Conservation (phyloP, 2,329 filamentous ascomycete species). For the Domatiomyces catenatus region DNA sequence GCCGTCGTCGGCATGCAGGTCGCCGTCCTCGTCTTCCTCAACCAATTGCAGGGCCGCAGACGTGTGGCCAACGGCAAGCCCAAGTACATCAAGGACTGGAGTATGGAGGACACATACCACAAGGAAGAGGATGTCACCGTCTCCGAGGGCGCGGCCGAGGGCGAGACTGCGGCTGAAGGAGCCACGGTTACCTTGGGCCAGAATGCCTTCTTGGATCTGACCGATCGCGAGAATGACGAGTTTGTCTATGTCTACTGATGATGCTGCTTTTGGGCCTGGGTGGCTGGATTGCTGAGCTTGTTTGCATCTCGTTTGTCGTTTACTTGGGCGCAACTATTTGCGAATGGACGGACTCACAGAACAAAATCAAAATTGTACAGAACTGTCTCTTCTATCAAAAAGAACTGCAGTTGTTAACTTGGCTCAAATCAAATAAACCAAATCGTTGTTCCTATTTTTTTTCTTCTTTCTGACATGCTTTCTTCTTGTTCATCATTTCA, state of each 20-base stretch:
- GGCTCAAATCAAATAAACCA: no score
- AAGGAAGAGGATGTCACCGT: slow-evolving; percentile 1
- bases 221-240: slow-evolving; percentile 52
- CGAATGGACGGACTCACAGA: no score
- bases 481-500: no score
- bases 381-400: no score
- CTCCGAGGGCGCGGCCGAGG: slow-evolving; percentile 21
- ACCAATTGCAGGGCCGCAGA: slow-evolving; percentile 40
- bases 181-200: slow-evolving; percentile 14
- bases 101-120: slow-evolving; percentile 41
- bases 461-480: no score
- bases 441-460: no score
- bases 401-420: no score
- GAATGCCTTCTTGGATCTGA: slow-evolving; percentile 40
- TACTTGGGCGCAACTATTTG: no score
- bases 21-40: slow-evolving; percentile 39
- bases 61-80: slow-evolving; percentile 46
- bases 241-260: slow-evolving; percentile 29
- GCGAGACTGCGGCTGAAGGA: slow-evolving; percentile 13
- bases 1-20: slow-evolving; percentile 40
- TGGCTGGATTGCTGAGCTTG: not conserved
- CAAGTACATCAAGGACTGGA: slow-evolving; percentile 43
- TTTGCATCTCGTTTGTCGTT: no score
- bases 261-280: not conserved
- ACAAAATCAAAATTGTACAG: no score